Base-by-base conservation (phyloP, 306 rosid species). In the Quercus glauca region DNA sequence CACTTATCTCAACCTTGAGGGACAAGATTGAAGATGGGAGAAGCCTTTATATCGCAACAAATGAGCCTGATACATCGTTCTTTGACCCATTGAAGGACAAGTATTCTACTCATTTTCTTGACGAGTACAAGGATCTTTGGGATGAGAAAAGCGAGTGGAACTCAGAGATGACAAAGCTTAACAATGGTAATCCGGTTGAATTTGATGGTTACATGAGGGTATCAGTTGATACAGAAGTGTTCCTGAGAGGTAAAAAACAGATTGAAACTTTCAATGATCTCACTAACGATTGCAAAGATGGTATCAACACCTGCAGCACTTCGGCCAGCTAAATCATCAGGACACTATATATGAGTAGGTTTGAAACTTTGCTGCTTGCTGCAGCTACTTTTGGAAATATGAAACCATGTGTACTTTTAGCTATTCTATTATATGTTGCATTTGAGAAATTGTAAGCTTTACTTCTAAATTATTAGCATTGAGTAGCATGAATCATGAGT, bases 191-290 rank as follows among this genome's bases (percentile, higher is more conserved):
- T 79, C 81, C 96, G 0, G 99, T 96, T 20, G 97, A 93, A 81
- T 93, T 96, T 55, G 99, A 96, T 83, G 99, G 98, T 64, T 96
- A 93, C 87, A 96, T 96, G 99, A 93, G 93, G 87, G 90, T 89
- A 59, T 93, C 99, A 35, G 86, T 96, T 41, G 98, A 96, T 83
- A 93, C 99, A 25, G 98, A 93, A 84, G 97, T 96, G 80, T 96
- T 93, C 88, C 83, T 96, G 89, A 90, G 98, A 89, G 99, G 99
- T 80, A 93, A 96, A 80, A 93, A 88, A 80, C 99, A 91, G 90
- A 82, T 91, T 10, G 99, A 96, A 79, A 96, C 99, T 29, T 96
- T 96, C 91, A 96, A 93, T 57, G 98, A 90, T 85, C 91, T 93
- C 84, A 93, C 98, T 5, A 91, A 85, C 57, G 98, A 96, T 78